phyloP scores from a whole-genome alignment of 768 basidiomycete genomes.

The Phanerodontia chrysosporium region DNA sequence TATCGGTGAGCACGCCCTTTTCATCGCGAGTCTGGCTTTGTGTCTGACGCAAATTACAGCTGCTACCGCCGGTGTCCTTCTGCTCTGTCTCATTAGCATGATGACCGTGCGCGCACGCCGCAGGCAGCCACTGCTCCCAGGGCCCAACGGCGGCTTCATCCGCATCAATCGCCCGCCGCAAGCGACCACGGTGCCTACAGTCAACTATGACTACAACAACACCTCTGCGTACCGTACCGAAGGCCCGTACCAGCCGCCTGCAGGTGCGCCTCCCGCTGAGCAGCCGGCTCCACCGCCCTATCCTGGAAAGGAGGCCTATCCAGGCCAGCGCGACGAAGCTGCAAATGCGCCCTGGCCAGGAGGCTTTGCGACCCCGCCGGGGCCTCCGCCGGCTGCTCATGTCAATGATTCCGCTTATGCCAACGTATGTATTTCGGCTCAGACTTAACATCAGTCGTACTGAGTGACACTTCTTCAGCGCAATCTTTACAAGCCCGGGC shows the following conservation, averaged over 20 bases:
- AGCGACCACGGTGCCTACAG: background rate
- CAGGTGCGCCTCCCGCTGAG: background rate
- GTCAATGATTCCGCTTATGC: background rate
- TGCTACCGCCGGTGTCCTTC: background rate
- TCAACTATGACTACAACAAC: background rate
- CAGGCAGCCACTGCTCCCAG: background rate
- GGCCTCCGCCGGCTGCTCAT: conserved; percentile 8
- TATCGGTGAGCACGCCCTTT: background rate
- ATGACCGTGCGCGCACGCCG: background rate
- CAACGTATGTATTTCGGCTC: background rate
- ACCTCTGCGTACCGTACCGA: background rate
- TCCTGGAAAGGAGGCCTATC: conserved; percentile 7
- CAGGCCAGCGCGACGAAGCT: background rate
- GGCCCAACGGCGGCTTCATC: background rate
- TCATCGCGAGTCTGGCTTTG: too few relatives aligned
- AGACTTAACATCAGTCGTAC: background rate
- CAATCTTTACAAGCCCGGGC: background rate
- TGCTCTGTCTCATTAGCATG: background rate
- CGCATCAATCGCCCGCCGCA: background rate
- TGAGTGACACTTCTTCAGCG: background rate
- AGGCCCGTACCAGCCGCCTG: background rate
- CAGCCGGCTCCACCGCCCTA: conserved; percentile 4
- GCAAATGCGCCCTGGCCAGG: conserved; percentile 5
- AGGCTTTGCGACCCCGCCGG: conserved; percentile 9
- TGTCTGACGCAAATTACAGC: too few relatives aligned